phyloP scores from a whole-genome alignment of 306 rosid species.

The Vigna radiata region DNA sequence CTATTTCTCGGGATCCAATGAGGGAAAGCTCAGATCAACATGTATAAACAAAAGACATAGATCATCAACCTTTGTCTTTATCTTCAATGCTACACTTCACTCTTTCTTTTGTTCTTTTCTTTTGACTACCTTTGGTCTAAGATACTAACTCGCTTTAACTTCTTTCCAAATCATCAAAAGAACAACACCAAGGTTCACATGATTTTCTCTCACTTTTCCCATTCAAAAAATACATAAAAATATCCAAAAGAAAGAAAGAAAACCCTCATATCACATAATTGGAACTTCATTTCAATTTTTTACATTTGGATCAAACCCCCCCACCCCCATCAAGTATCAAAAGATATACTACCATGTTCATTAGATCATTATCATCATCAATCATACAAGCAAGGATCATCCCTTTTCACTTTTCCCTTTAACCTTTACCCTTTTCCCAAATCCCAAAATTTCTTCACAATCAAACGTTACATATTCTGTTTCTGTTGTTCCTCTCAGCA shows the following conservation, averaged over 20 bases:
- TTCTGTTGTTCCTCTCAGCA: slow-evolving; percentile 68
- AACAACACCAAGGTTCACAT: slow-evolving; percentile 54
- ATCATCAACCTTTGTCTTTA: slow-evolving; percentile 42
- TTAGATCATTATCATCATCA: background rate
- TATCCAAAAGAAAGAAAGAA: slow-evolving; percentile 40
- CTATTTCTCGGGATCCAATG: slow-evolving; percentile 48
- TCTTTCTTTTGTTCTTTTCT: slow-evolving; percentile 36
- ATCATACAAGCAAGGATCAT: background rate
- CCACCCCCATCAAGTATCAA: slow-evolving; percentile 46
- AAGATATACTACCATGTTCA: slow-evolving; percentile 25
- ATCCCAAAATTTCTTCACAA: slow-evolving; percentile 41
- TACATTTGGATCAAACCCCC: slow-evolving; percentile 64
- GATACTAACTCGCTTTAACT: slow-evolving; percentile 52
- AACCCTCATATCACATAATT: slow-evolving; percentile 52
- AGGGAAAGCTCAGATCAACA: slow-evolving; percentile 48
- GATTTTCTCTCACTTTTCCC: slow-evolving; percentile 59
- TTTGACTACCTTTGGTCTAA: slow-evolving; percentile 80
- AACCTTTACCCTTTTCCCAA: background rate
- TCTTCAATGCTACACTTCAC: slow-evolving; percentile 51
- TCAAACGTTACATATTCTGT: slow-evolving; percentile 50
- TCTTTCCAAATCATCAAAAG: slow-evolving; percentile 49
- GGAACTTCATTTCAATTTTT: slow-evolving; percentile 54
- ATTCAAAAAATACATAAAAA: slow-evolving; percentile 51
- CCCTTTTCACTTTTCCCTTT: background rate
- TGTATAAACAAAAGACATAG: slow-evolving; percentile 48